Conservation (phyloP, 305 asterid species). For the Striga hermonthica region DNA sequence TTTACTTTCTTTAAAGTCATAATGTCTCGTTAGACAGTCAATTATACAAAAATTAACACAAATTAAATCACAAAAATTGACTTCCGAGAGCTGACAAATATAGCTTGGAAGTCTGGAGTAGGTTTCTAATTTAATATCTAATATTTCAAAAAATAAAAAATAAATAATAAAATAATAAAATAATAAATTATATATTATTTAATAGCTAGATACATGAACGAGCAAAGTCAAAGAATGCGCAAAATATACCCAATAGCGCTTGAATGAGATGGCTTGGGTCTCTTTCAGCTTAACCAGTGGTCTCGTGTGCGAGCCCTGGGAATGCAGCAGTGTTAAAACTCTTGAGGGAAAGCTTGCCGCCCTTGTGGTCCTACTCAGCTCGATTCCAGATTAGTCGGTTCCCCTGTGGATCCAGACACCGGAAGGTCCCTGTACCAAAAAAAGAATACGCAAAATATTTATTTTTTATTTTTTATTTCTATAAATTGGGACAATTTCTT, state of each 20-base stretch:
- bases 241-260: too few relatives aligned
- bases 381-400: too few relatives aligned
- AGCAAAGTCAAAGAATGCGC: conserved; percentile 37
- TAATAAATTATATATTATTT: neutral
- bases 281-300: too few relatives aligned
- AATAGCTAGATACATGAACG: conserved; percentile 26
- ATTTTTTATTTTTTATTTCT: neutral
- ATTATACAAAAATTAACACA: conserved; percentile 17
- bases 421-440: too few relatives aligned
- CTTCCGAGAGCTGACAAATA: conserved; percentile 36
- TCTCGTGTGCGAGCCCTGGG: too few relatives aligned
- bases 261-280: too few relatives aligned
- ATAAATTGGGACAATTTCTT: conserved; percentile 41
- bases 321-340: too few relatives aligned
- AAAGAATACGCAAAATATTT: too few relatives aligned
- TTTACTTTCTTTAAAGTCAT: neutral
- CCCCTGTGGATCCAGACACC: too few relatives aligned
- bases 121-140: conserved; percentile 39
- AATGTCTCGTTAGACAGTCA: neutral
- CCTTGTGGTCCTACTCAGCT: too few relatives aligned
- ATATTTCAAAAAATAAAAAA: conserved; percentile 10
- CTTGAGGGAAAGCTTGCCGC: too few relatives aligned
- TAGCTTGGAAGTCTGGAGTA: conserved; percentile 32
- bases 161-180: neutral
- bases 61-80: conserved; percentile 33